A percentile compares a stretch with the other conserved stretches of the same genome.
Conservation (phyloP, 2,329 filamentous ascomycete genomes). For the Trichoderma koningiopsis region DNA sequence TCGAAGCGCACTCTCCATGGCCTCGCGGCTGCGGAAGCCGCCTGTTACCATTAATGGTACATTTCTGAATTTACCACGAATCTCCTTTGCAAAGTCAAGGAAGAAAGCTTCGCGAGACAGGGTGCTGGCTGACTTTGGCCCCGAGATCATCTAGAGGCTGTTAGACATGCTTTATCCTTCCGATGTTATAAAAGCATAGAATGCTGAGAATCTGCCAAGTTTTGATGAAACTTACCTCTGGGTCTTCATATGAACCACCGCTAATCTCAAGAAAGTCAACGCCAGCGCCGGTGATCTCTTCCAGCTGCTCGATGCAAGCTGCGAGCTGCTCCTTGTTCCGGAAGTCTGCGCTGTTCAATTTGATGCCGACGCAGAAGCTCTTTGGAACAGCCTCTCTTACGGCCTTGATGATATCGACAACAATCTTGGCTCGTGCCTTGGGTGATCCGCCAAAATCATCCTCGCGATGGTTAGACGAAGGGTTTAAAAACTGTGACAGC, state of each 20-base stretch:
- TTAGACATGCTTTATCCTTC: not conserved
- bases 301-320: constrained; percentile 61
- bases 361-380: constrained; percentile 54
- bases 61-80: constrained; percentile 45
- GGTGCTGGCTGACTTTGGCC: constrained; percentile 38
- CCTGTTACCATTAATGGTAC: constrained; percentile 61
- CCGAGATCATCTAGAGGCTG: constrained; percentile 40
- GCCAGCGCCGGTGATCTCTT: constrained; percentile 49
- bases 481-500: constrained; percentile 57
- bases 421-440: constrained; percentile 50
- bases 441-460: constrained; percentile 59
- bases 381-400: constrained; percentile 42
- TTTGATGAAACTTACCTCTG: constrained; percentile 41
- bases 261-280: constrained; percentile 71
- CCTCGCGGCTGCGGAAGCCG: constrained; percentile 56
- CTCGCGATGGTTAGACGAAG: constrained; percentile 52
- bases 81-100: constrained; percentile 60
- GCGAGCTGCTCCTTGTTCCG: constrained; percentile 48
- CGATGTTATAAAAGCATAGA: not conserved
- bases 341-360: constrained; percentile 61
- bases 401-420: constrained; percentile 53
- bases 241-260: constrained; percentile 62
- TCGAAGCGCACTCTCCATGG: constrained; percentile 45
- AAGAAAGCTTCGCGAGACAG: constrained; percentile 67
- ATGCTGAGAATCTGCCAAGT: too few species aligned